These are phyloP conservation scores for Fonsecaea nubica DNA, from an alignment of 2,329 filamentous ascomycete genomes.

Conservation along the genomic window DNA sequence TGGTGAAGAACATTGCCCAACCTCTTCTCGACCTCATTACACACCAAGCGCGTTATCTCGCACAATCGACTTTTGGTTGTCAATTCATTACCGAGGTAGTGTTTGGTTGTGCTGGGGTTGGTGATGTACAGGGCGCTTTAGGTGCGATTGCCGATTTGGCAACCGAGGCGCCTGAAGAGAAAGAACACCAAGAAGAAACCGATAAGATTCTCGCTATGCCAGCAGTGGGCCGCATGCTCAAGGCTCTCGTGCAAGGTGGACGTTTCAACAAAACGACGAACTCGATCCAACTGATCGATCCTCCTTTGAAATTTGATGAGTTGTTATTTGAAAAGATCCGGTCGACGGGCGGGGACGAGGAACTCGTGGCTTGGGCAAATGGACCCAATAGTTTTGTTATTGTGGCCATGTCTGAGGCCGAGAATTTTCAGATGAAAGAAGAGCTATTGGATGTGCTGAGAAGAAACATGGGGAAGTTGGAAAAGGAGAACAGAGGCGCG, in stretches of 20 bases:
- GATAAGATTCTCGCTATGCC: conserved; percentile 66
- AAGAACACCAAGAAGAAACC: conserved; percentile 51
- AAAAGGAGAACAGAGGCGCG: conserved; percentile 57
- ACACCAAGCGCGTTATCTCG: conserved; percentile 70
- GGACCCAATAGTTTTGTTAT: conserved; percentile 86
- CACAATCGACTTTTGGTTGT: conserved; percentile 79
- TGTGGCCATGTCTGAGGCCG: conserved; percentile 77
- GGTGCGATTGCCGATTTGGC: conserved; percentile 64
- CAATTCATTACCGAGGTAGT: conserved; percentile 86
- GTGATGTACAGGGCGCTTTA: conserved; percentile 78
- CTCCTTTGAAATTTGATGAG: conserved; percentile 79
- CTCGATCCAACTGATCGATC: conserved; percentile 70
- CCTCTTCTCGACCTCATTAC: conserved; percentile 76
- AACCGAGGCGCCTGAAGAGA: conserved; percentile 48
- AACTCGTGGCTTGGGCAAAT: conserved; percentile 82
- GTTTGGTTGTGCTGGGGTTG: conserved; percentile 66
- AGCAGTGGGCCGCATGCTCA: conserved; percentile 80
- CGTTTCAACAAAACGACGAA: conserved; percentile 79
- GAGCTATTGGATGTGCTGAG: conserved; percentile 74
- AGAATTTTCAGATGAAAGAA: conserved; percentile 69
- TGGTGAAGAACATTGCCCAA: conserved; percentile 75
- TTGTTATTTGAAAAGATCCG: conserved; percentile 79
- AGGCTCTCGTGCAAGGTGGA: conserved; percentile 87
- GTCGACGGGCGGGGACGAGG: conserved; percentile 55
- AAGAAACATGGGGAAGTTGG: conserved; percentile 60